Percentiles rank a stretch among this genome's conserved stretches.
Conservation (phyloP, 306 rosid genomes). For the Acacia confusa region DNA sequence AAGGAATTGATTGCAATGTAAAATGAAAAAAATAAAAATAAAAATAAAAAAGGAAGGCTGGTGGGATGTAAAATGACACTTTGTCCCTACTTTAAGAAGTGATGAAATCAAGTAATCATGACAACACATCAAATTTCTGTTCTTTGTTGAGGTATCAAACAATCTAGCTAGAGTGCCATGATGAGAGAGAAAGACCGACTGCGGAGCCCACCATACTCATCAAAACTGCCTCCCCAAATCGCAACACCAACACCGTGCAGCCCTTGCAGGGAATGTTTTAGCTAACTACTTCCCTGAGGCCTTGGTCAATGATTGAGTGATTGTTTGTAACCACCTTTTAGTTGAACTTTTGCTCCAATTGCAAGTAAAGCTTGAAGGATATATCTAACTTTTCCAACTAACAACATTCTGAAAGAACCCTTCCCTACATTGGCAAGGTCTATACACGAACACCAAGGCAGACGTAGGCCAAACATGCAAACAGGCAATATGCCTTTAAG, state of each 20-base stretch:
- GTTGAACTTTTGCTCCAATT: background rate
- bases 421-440: no score
- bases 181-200: background rate
- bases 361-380: background rate
- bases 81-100: background rate
- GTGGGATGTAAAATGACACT: background rate
- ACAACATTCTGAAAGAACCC: no score
- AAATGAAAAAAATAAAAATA: no score
- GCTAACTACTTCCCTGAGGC: background rate
- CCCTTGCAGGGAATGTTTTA: background rate
- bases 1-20: background rate
- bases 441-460: no score
- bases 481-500: no score
- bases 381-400: constrained; percentile 6
- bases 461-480: no score
- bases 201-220: background rate
- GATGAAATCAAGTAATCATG: background rate
- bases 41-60: background rate
- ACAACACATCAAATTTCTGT: background rate
- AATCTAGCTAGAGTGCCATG: background rate
- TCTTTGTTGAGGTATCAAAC: background rate
- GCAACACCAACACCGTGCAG: background rate
- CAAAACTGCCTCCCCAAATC: background rate
- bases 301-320: background rate
- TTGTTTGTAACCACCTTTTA: background rate